Base-by-base conservation (phyloP, 1,284 basidiomycete species). In the Exobasidium rhododendri region DNA sequence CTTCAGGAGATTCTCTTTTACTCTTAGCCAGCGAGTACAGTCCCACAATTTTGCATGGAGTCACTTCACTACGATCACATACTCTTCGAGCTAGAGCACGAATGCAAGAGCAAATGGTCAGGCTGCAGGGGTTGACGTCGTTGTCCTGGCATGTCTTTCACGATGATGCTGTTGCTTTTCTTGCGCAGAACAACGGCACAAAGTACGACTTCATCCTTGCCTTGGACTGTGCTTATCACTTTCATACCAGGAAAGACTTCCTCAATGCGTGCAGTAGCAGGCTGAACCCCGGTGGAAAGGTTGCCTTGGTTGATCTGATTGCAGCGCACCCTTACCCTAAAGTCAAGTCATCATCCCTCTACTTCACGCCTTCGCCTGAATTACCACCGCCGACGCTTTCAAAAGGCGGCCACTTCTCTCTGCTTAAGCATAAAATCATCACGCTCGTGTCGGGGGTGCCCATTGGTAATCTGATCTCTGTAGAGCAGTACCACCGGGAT, bases 141-240 rank as follows among this genome's bases (percentile, higher is more conserved):
- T 10, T 10, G 17, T 40, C 35, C 7, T 40, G 35, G 35, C 7
- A 63, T 22, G 59, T 74, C 2, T 67, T 67, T 68, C 69, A 66
- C 44, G 62, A 60, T 2, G 75, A 78, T 30, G 65, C 70, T 11
- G 46, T 53, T 6, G 32, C 22, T 10, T 35, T 56, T 26, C 59
- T 67, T 10, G 35, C 10, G 7, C 35, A 17, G 4, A 28, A 50
- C 14, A 26, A 26, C 4, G 14, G 2, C 26, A 11, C 40, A 6
- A 10, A 26, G 22, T 79, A 77, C 62, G 74, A 78, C 44, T 59
- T 59, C 29, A 73, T 79, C 43, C 62, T 77, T 2, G 77, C 76
- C 1, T 68, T 78, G 2, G 77, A 79, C 62, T 79, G 76, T 62
- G 74, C 74, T 10, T 79, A 74, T 63, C 77, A 79, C 61, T 79